Conservation (phyloP, 805 yeast species). For the Candida alai region DNA sequence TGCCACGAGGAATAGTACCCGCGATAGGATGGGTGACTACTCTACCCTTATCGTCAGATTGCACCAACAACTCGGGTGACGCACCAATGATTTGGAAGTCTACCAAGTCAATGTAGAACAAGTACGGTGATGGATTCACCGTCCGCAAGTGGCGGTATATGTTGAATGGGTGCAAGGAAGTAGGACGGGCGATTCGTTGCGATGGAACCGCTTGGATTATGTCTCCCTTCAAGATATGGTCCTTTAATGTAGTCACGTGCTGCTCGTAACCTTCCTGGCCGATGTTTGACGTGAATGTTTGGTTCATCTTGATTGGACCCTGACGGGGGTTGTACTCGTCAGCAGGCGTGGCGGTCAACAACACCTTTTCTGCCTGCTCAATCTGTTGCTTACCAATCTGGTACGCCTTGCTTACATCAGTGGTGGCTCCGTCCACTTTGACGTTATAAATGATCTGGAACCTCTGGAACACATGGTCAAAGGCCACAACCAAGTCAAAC, state of each 20-base stretch:
- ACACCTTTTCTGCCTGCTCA: constrained; percentile 43
- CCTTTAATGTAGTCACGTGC: constrained; percentile 71
- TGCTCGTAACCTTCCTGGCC: constrained; percentile 91
- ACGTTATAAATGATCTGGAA: constrained; percentile 87
- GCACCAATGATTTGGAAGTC: constrained; percentile 97
- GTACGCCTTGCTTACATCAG: constrained; percentile 14
- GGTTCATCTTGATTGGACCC: constrained; percentile 62
- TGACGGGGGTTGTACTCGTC: constrained; percentile 64
- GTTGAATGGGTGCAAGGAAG: constrained; percentile 93
- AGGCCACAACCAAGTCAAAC: constrained; percentile 84
- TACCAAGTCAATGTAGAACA: constrained; percentile 86
- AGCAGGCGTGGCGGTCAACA: constrained; percentile 43
- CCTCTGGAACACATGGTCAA: constrained; percentile 91
- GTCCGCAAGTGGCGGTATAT: constrained; percentile 91
- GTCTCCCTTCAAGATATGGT: constrained; percentile 86
- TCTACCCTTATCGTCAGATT: constrained; percentile 66
- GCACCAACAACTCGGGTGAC: constrained; percentile 90
- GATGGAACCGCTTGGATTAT: constrained; percentile 98
- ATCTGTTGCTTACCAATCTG: constrained; percentile 18
- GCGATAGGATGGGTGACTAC: constrained; percentile 97
- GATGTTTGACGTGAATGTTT: constrained; percentile 77
- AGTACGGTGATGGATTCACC: constrained; percentile 95
- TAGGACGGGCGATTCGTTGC: constrained; percentile 93
- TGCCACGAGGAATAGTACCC: constrained; percentile 90
- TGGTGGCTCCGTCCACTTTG: constrained; percentile 35